phyloP scores from a whole-genome alignment of 2,329 filamentous ascomycete species.

The Cyanodermella asteris region DNA sequence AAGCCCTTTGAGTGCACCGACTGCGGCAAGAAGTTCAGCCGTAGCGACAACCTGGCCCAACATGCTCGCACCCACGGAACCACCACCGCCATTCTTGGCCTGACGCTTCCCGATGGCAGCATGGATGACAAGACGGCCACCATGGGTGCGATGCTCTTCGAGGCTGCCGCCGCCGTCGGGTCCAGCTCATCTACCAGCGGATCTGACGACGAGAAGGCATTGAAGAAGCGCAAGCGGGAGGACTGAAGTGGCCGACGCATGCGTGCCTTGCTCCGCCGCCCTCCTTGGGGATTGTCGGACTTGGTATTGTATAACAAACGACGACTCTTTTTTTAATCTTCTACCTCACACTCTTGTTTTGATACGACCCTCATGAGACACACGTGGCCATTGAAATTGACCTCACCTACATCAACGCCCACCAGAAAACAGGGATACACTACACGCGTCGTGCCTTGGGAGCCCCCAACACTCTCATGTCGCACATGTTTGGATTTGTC shows the following conservation, averaged over 20 bases:
- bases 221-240: constrained; percentile 23
- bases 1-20: constrained; percentile 97
- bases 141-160: constrained; percentile 61
- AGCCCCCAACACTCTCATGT: too few species aligned
- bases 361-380: too few species aligned
- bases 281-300: too few species aligned
- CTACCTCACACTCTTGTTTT: too few species aligned
- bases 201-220: constrained; percentile 17
- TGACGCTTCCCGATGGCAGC: constrained; percentile 48
- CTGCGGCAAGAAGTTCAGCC: constrained; percentile 98
- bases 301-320: too few species aligned
- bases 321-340: too few species aligned
- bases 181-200: constrained; percentile 30
- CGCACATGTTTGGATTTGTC: too few species aligned
- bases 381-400: too few species aligned
- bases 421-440: too few species aligned
- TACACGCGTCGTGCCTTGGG: too few species aligned
- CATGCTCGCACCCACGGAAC: constrained; percentile 85
- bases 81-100: constrained; percentile 76
- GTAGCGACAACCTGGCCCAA: constrained; percentile 91
- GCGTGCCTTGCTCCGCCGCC: too few species aligned
- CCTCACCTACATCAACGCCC: too few species aligned
- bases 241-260: constrained; percentile 11
- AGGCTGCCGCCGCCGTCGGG: constrained; percentile 52
- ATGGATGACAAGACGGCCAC: constrained; percentile 36